Base-by-base conservation (phyloP, 768 basidiomycete genomes). In the Tylopilus subfusipes region DNA sequence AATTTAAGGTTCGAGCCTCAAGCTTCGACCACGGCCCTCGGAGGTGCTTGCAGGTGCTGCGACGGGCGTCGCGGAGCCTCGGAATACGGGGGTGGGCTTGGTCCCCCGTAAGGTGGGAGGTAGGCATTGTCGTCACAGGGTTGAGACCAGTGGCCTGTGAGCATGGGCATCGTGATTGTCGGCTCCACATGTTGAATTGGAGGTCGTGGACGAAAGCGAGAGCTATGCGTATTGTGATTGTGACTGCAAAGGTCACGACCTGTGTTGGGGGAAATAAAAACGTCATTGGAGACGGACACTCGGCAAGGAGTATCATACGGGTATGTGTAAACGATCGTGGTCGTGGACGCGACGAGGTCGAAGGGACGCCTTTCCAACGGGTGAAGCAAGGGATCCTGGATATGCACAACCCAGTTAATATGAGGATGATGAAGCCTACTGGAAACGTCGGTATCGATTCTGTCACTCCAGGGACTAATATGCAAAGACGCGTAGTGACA, bases 391-490 rank as follows among this genome's bases (percentile, higher is more conserved):
- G 36, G 5, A 42, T 18, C 18, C 55, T 51, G 42, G 56, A 56
- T 16, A 58, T 14, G 24, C 21, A 51, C 4, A 33, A 38, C 42
- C 19, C 29, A 9, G 25, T 42, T 0, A 56, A 3, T 19, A 65
- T 14, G 48, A 65, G 64, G 13, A 36, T 1, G 39, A 46, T 13
- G 22, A 63, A 65, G 39, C 42, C 27, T 16, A 58, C 64, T 65
- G 30, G n/a, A 0, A n/a, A 11, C 24, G 27, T 25, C 16, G 44
- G 10, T 8, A 21, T 38, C 33, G 13, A 29, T 2, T 27, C 10
- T 18, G 40, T 55, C 39, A 53, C 5, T 49, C 45, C 8, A 24
- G 10, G 31, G 43, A 39, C 19, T 1, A 6, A 13, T 1, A 14
- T 13, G 25, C 8, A 5, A 24, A 29, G 33, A 53, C 10, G 27